Base-by-base conservation (phyloP, 1,139 yeast genomes). In the Pichia norvegensis region DNA sequence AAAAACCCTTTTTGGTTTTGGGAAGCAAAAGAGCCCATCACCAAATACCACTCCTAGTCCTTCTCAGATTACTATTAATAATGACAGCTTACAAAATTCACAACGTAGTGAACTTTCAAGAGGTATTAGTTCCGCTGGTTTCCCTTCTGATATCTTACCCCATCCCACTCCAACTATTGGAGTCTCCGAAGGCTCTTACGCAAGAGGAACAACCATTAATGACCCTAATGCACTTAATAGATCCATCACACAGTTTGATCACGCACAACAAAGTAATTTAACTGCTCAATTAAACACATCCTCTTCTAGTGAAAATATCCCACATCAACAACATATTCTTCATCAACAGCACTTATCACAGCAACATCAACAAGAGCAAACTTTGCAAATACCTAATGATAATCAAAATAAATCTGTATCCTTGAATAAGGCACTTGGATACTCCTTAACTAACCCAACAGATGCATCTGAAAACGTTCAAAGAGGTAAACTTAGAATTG, bases 401-500 rank as follows among this genome's bases (percentile, higher is more conserved):
- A 7, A 20, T 11, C 40, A 37, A 8, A 11, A 22, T 23, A 41
- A 40, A n/a, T n/a, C 10, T 31, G 17, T 25, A 22, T 40, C 29
- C 2, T 16, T 41, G 9, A 39, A 16, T 21, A 45, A 41, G 31
- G 35, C 27, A n/a, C 43, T 42, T 21, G 50, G 47, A 39, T 40
- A 50, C 36, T 45, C 51, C 9, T 38, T 49, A 16, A 35, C 53
- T 4, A 47, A 44, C 40, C 55, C 58, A 1, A 43, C 53, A 17
- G 50, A 55, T 13, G 56, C 51, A 23, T 50, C 52, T 11, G 61
- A 57, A 33, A 54, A 61, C 14, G 73, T 78, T 38, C 87, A 88
- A 42, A 77, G 84, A 63, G 97, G 97, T 41, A 85, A 85, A 62
- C 73, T 92, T 45, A 79, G 79, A 57, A 88, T 92, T 42, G 78